A percentile compares a stretch with the other conserved stretches of the same genome.
Conservation (phyloP, 2,329 filamentous ascomycete genomes). For the Aureobasidium melanogenum region DNA sequence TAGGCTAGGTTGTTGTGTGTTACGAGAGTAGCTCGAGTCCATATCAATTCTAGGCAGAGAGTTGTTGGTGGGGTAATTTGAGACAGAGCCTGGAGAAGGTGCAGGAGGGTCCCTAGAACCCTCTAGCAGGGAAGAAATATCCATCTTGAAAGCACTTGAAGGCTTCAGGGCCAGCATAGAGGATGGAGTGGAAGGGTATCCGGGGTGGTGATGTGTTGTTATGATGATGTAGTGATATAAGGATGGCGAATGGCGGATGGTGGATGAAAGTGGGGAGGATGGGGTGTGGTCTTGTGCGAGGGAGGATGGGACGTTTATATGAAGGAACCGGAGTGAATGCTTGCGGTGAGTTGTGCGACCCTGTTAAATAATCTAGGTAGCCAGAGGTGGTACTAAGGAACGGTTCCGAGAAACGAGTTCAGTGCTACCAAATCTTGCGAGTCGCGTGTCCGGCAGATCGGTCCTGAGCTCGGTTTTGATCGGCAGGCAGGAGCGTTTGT, state of each 20-base stretch:
- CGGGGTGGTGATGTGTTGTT: not conserved
- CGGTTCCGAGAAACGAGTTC: constrained; percentile 11
- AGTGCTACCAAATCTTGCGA: constrained; percentile 12
- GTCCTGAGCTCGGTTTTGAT: constrained; percentile 6
- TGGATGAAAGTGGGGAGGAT: not conserved
- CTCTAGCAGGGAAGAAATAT: constrained; percentile 88
- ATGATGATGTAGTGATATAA: not conserved
- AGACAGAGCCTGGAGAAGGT: constrained; percentile 45
- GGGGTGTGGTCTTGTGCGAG: not conserved
- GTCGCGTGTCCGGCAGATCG: constrained; percentile 11
- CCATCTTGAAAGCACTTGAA: constrained; percentile 64
- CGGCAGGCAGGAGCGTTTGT: constrained; percentile 4
- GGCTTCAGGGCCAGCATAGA: constrained; percentile 35
- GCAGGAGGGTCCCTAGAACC: constrained; percentile 55
- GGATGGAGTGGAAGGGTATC: not conserved
- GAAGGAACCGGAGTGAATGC: not conserved
- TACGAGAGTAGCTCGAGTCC: not conserved
- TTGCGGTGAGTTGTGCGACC: constrained; percentile 12
- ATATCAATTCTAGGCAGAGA: constrained; percentile 5
- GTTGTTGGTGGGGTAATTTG: constrained; percentile 18
- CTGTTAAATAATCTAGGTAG: constrained; percentile 2
- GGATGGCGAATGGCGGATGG: not conserved
- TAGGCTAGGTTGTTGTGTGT: not conserved
- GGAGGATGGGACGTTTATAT: constrained; percentile 1
- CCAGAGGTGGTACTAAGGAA: constrained; percentile 7